Evolutionary conservation across 345 rosid genomes (phyloP).

Genomic region (Boechera divaricarpa): DNA sequence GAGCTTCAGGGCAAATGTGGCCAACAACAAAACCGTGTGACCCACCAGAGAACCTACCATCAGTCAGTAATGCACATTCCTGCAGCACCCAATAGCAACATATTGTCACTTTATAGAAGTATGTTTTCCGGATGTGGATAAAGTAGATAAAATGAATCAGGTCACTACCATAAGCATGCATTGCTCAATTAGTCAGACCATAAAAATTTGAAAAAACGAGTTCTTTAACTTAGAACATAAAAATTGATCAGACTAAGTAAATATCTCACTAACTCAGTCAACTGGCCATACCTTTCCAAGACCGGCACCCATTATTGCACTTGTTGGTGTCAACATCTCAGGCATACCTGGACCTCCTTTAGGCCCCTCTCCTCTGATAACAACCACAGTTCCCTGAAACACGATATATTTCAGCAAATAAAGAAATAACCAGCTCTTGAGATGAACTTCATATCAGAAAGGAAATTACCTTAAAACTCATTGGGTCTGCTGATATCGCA

Average conservation of each 20-base stretch:
- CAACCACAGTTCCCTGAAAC: conserved; percentile 85
- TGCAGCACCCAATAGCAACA: conserved; percentile 47
- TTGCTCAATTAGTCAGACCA: neutral
- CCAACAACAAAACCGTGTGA: conserved; percentile 99
- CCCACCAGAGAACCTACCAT: conserved; percentile 98
- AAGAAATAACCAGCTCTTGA: conserved; percentile 3
- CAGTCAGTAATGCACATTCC: conserved; percentile 96
- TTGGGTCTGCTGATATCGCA: conserved; percentile 82
- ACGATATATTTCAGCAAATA: conserved; percentile 29
- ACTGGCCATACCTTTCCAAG: conserved; percentile 64
- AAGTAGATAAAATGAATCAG: conserved; percentile 1
- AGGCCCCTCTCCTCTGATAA: conserved; percentile 97
- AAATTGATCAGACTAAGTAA: neutral
- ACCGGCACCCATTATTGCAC: conserved; percentile 99
- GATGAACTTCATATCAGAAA: conserved; percentile 4
- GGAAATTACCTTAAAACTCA: conserved; percentile 72
- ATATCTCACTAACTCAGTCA: neutral
- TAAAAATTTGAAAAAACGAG: neutral
- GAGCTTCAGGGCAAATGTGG: conserved; percentile 97
- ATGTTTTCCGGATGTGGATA: neutral
- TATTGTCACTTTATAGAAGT: neutral
- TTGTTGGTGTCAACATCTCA: conserved; percentile 98
- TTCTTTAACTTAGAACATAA: neutral
- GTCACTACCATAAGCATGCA: conserved; percentile 8
- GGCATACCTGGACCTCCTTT: conserved; percentile 99